These are phyloP conservation scores for Plantago elongata DNA, from an alignment of 257 asterid species.

Conservation along the genomic window DNA sequence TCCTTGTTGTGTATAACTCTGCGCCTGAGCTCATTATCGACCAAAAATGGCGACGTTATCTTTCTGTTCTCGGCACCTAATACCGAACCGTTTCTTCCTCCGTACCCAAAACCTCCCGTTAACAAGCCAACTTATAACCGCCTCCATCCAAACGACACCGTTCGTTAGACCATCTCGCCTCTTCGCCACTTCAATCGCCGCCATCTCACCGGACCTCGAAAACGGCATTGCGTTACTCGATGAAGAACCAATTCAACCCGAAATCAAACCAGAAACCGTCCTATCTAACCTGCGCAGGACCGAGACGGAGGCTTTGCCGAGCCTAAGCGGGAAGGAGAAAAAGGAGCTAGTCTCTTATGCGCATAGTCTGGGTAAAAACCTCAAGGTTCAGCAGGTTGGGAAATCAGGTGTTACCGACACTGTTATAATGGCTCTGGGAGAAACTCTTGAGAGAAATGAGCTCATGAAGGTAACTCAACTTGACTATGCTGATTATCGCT, in stretches of 20 bases:
- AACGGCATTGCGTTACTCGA: slow-evolving; percentile 26
- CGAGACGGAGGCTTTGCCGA: slow-evolving; percentile 38
- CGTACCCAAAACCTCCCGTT: slow-evolving; percentile 30
- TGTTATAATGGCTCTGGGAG: slow-evolving; percentile 62
- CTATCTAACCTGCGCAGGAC: slow-evolving; percentile 17
- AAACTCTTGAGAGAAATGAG: slow-evolving; percentile 90
- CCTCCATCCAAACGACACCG: slow-evolving; percentile 28
- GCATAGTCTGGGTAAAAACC: slow-evolving; percentile 80
- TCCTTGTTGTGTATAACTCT: too few relatives aligned
- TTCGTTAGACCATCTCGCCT: slow-evolving; percentile 14
- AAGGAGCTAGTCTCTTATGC: slow-evolving; percentile 81
- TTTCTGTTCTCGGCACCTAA: slow-evolving; percentile 30
- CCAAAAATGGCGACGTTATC: slow-evolving; percentile 36
- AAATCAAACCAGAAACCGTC: slow-evolving; percentile 10
- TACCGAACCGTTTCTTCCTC: slow-evolving; percentile 45
- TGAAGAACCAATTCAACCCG: slow-evolving; percentile 18
- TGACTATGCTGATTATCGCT: not conserved
- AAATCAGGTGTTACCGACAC: slow-evolving; percentile 81
- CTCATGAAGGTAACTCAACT: slow-evolving; percentile 65
- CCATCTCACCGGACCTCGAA: slow-evolving; percentile 26
- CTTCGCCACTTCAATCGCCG: slow-evolving; percentile 23
- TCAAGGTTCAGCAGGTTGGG: slow-evolving; percentile 86
- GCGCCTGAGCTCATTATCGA: not conserved
- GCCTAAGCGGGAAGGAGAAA: slow-evolving; percentile 70
- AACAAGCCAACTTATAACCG: slow-evolving; percentile 19